Percentiles rank a stretch among this genome's conserved stretches.
phyloP scores from a whole-genome alignment of 257 asterid genomes.

The Oldenlandia corymbosa region DNA sequence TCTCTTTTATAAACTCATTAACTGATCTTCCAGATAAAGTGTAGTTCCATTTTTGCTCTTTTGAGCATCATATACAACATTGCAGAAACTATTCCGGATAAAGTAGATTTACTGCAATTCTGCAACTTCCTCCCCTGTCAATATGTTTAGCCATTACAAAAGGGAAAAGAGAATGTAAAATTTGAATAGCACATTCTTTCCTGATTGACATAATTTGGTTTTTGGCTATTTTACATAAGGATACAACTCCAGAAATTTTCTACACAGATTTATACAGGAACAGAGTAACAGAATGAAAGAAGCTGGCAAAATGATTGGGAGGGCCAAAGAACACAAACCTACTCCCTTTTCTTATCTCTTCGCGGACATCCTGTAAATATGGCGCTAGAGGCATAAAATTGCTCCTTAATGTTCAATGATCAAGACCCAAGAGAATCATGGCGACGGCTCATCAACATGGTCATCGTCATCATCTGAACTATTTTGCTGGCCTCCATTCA shows the following conservation, averaged over 20 bases:
- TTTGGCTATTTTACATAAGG: conserved; percentile 5
- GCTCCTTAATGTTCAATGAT: not conserved
- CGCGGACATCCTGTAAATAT: not conserved
- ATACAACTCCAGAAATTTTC: conserved; percentile 4
- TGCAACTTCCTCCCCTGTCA: too few species aligned
- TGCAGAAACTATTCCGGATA: too few species aligned
- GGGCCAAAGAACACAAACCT: not conserved
- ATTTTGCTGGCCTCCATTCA: conserved; percentile 29
- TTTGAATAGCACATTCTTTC: not conserved
- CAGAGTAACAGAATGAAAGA: not conserved
- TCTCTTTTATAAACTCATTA: too few species aligned
- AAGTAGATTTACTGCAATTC: too few species aligned
- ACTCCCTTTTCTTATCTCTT: not conserved
- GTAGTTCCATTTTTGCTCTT: not conserved
- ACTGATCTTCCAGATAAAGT: not conserved
- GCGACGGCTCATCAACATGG: conserved; percentile 17
- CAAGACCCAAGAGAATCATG: conserved; percentile 37
- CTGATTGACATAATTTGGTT: not conserved
- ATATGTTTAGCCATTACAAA: too few species aligned
- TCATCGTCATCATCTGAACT: conserved; percentile 56
- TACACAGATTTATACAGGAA: conserved; percentile 13
- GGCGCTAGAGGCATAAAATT: not conserved
- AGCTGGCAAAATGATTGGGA: not conserved
- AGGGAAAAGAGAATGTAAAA: too few species aligned
- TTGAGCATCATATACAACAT: too few species aligned